A percentile compares a stretch with the other conserved stretches of the same genome.
phyloP scores from a whole-genome alignment of 345 rosid genomes.

The Moricandia arvensis region DNA sequence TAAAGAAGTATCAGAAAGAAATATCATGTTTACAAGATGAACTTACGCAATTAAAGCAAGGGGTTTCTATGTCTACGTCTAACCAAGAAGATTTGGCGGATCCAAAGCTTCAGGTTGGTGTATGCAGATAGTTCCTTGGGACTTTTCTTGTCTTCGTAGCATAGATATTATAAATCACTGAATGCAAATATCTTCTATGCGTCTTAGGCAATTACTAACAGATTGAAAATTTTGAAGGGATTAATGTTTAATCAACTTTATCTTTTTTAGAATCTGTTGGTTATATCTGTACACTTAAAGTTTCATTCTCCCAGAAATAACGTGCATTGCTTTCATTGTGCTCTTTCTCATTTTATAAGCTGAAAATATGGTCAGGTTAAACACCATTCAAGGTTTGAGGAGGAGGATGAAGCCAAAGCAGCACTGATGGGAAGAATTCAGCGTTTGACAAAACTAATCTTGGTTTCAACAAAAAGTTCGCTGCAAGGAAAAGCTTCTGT shows the following conservation, averaged over 20 bases:
- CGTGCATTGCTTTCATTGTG: constrained; percentile 1
- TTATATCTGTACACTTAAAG: constrained; percentile 3
- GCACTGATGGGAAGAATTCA: constrained; percentile 99
- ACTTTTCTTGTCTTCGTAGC: constrained; percentile 14
- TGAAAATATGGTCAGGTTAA: constrained; percentile 98
- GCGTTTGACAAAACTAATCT: constrained; percentile 91
- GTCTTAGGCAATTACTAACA: background rate
- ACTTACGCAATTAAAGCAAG: constrained; percentile 73
- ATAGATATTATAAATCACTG: background rate
- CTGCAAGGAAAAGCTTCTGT: constrained; percentile 63
- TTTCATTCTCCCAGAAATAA: constrained; percentile 12
- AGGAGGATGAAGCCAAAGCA: constrained; percentile 99
- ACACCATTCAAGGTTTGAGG: constrained; percentile 94
- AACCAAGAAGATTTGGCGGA: constrained; percentile 81
- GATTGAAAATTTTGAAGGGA: background rate
- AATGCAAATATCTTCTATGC: constrained; percentile 2
- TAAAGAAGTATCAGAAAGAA: constrained; percentile 97
- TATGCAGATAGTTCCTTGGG: constrained; percentile 10
- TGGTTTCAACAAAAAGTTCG: constrained; percentile 91
- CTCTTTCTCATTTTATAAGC: constrained; percentile 35
- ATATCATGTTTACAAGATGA: constrained; percentile 84
- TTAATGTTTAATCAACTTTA: background rate
- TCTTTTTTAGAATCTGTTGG: constrained; percentile 5
- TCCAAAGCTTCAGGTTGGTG: constrained; percentile 75
- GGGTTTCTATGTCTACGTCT: constrained; percentile 62